These are phyloP conservation scores for Coemansia sp. DNA, from an alignment of 192 early-diverging fungal species.

Conservation along the genomic window DNA sequence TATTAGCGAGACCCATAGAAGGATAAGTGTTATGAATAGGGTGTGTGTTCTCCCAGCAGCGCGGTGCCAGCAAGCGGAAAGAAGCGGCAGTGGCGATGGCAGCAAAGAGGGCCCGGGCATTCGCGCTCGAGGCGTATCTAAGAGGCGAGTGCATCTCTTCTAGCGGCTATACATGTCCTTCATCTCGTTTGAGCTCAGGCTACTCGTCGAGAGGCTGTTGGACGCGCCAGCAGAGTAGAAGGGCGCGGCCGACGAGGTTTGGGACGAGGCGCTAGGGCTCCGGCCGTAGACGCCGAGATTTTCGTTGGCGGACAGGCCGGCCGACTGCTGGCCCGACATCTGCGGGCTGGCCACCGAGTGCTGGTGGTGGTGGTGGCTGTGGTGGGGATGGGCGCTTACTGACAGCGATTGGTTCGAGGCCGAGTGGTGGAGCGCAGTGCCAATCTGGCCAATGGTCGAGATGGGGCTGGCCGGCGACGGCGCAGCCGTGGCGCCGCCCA, in stretches of 20 bases:
- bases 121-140: too few relatives aligned
- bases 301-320: conserved; percentile 27
- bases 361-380: conserved; percentile 1
- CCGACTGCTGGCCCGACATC: conserved; percentile 5
- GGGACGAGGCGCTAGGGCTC: background rate
- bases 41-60: too few relatives aligned
- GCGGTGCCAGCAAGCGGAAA: too few relatives aligned
- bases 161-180: conserved; percentile 44
- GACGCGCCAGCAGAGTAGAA: conserved; percentile 32
- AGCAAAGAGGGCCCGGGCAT: too few relatives aligned
- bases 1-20: too few relatives aligned
- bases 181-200: conserved; percentile 38
- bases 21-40: too few relatives aligned
- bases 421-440: conserved; percentile 38
- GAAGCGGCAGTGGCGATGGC: too few relatives aligned
- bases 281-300: conserved; percentile 1
- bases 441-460: conserved; percentile 33
- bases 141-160: too few relatives aligned
- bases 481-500: conserved; percentile 27
- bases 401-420: conserved; percentile 30
- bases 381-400: conserved; percentile 7
- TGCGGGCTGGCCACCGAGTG: conserved; percentile 1
- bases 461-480: conserved; percentile 42
- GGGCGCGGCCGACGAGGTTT: conserved; percentile 12
- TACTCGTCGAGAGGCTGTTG: conserved; percentile 38